Evolutionary conservation across 2,329 filamentous ascomycete genomes (phyloP).

Genomic region (Sporothrix luriei): DNA sequence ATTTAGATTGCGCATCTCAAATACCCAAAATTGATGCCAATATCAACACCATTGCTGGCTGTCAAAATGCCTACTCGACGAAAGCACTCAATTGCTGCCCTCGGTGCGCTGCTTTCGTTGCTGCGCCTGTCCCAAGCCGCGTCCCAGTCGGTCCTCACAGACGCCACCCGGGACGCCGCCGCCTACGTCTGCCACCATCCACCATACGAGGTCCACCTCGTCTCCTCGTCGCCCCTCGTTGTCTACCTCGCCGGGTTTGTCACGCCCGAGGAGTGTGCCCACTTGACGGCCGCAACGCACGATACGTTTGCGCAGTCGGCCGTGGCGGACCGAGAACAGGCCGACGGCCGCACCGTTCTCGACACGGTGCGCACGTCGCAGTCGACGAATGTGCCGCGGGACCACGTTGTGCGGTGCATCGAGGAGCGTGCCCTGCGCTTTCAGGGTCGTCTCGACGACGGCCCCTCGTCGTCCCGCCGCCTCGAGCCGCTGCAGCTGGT

Average conservation of each 20-base stretch:
- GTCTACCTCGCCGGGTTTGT: conserved; percentile 55
- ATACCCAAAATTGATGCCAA: background rate
- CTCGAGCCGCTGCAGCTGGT: conserved; percentile 55
- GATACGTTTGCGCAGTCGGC: conserved; percentile 51
- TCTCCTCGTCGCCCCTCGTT: conserved; percentile 54
- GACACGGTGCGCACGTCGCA: conserved; percentile 49
- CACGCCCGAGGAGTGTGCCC: conserved; percentile 46
- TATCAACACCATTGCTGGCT: background rate
- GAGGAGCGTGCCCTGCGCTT: conserved; percentile 52
- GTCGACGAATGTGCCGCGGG: conserved; percentile 50
- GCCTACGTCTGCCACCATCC: conserved; percentile 34
- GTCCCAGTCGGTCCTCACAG: background rate
- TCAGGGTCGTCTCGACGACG: conserved; percentile 45
- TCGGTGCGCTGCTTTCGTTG: background rate
- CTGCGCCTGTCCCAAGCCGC: background rate
- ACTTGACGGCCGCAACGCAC: conserved; percentile 50
- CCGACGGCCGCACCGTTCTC: conserved; percentile 43
- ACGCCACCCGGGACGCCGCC: background rate
- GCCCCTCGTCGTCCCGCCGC: conserved; percentile 38
- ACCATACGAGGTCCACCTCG: conserved; percentile 49
- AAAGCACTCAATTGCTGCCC: background rate
- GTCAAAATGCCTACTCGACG: background rate
- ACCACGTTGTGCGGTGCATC: conserved; percentile 51
- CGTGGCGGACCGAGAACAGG: conserved; percentile 39
- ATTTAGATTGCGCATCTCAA: background rate